Evolutionary conservation across 2,329 filamentous ascomycete genomes (phyloP).

Genomic region (Decorospora gaudefroyi): DNA sequence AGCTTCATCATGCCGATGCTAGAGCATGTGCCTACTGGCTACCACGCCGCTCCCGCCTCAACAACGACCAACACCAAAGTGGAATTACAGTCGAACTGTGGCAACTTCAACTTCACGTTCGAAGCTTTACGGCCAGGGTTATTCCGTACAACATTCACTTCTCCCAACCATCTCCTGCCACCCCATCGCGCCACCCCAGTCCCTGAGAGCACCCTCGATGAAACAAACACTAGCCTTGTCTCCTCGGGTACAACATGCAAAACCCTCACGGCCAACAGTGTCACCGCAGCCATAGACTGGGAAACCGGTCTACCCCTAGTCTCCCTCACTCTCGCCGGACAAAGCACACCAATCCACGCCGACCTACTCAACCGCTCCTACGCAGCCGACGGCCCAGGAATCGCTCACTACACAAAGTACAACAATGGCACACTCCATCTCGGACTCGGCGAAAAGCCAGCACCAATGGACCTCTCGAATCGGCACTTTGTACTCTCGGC

Average conservation of each 20-base stretch:
- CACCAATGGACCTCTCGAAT: conserved; percentile 72
- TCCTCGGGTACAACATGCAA: conserved; percentile 44
- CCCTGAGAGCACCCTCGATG: conserved; percentile 48
- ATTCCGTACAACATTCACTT: conserved; percentile 70
- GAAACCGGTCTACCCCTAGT: conserved; percentile 59
- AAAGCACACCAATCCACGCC: conserved; percentile 60
- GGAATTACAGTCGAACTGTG: conserved; percentile 51
- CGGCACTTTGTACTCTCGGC: conserved; percentile 68
- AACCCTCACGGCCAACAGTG: conserved; percentile 55
- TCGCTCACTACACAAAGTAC: conserved; percentile 68
- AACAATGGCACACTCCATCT: conserved; percentile 67
- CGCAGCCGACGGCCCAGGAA: conserved; percentile 62
- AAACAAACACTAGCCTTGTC: conserved; percentile 37
- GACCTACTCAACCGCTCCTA: conserved; percentile 71
- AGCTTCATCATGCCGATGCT: conserved; percentile 54
- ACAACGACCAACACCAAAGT: conserved; percentile 37
- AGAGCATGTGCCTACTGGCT: conserved; percentile 51
- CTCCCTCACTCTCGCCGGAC: conserved; percentile 58
- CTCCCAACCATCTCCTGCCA: conserved; percentile 64
- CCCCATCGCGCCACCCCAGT: conserved; percentile 64
- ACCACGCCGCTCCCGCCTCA: conserved; percentile 29
- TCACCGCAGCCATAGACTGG: conserved; percentile 65
- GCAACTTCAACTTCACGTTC: conserved; percentile 63
- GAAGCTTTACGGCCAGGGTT: conserved; percentile 65
- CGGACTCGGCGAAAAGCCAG: conserved; percentile 72